Conservation (phyloP, 2,329 filamentous ascomycete species). For the Monilinia fructigena region DNA sequence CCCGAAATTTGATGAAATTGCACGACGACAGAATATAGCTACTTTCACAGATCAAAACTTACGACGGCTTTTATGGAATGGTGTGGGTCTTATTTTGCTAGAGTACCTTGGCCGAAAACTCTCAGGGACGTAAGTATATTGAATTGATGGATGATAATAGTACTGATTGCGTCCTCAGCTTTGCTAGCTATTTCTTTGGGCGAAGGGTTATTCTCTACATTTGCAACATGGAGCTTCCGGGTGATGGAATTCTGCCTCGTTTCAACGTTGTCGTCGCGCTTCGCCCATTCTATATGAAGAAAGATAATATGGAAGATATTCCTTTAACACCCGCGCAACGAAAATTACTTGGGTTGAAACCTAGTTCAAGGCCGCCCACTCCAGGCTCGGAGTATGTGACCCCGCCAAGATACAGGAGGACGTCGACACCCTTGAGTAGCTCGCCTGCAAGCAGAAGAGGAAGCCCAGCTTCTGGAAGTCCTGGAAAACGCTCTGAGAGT, state of each 20-base stretch:
- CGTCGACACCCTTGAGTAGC: slow-evolving; percentile 56
- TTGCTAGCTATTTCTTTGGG: slow-evolving; percentile 34
- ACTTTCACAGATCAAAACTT: slow-evolving; percentile 79
- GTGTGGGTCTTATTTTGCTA: slow-evolving; percentile 51
- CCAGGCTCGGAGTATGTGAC: slow-evolving; percentile 75
- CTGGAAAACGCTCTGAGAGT: slow-evolving; percentile 14
- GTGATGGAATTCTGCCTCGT: slow-evolving; percentile 57
- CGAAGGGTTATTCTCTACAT: slow-evolving; percentile 31
- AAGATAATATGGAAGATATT: slow-evolving; percentile 83
- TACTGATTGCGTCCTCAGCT: slow-evolving; percentile 30
- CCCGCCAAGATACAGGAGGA: slow-evolving; percentile 81
- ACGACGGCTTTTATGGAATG: slow-evolving; percentile 67
- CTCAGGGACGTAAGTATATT: slow-evolving; percentile 31
- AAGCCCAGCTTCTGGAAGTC: slow-evolving; percentile 46
- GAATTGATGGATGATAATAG: not conserved
- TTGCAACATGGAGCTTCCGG: slow-evolving; percentile 43
- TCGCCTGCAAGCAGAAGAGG: slow-evolving; percentile 60
- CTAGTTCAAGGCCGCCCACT: slow-evolving; percentile 60
- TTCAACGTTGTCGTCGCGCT: slow-evolving; percentile 71
- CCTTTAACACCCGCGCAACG: slow-evolving; percentile 88
- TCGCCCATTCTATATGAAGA: slow-evolving; percentile 67
- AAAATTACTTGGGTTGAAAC: slow-evolving; percentile 75
- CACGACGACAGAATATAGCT: slow-evolving; percentile 72
- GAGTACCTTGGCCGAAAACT: slow-evolving; percentile 46
- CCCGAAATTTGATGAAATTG: slow-evolving; percentile 84